A percentile compares a stretch with the other conserved stretches of the same genome.
These are phyloP conservation scores for Leishmania aethiopica DNA, from an alignment of 208 protist genomes.

Conservation along the genomic window DNA sequence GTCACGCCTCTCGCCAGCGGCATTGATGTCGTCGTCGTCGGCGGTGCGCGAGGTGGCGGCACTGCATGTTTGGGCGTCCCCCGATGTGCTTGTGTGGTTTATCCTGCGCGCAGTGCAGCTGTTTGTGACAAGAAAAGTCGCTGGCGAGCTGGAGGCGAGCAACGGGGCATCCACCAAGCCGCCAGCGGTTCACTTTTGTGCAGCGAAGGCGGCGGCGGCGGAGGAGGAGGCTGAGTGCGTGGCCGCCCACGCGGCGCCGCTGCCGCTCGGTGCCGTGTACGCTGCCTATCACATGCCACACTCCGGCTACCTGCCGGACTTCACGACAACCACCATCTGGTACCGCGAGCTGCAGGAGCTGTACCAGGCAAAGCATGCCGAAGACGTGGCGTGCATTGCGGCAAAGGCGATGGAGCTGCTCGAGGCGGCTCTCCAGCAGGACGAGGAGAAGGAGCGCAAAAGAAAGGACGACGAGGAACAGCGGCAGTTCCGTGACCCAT, in stretches of 20 bases:
- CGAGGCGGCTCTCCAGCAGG: not conserved
- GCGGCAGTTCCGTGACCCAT: too few relatives aligned
- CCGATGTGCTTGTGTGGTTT: conserved; percentile 42
- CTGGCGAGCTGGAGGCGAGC: not conserved
- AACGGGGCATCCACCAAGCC: not conserved
- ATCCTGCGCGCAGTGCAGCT: conserved; percentile 22
- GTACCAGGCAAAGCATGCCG: conserved; percentile 62
- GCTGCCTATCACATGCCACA: conserved; percentile 64
- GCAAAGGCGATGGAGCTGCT: conserved; percentile 31
- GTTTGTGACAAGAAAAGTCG: conserved; percentile 21
- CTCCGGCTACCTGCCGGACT: conserved; percentile 93
- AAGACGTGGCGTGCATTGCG: conserved; percentile 44
- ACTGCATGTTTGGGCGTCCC: conserved; percentile 10
- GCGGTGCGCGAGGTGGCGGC: not conserved
- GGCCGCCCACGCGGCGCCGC: not conserved
- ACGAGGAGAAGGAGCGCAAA: not conserved
- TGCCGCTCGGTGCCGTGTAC: not conserved
- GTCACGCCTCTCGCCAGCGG: not conserved
- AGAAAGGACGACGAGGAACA: not conserved
- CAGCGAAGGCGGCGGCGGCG: not conserved
- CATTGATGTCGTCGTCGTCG: not conserved
- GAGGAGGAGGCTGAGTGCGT: not conserved
- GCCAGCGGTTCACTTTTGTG: not conserved
- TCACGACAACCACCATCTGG: conserved; percentile 93
- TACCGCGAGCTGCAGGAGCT: conserved; percentile 91